Base-by-base conservation (phyloP, 2,329 filamentous ascomycete genomes). In the Fusarium sp. region DNA sequence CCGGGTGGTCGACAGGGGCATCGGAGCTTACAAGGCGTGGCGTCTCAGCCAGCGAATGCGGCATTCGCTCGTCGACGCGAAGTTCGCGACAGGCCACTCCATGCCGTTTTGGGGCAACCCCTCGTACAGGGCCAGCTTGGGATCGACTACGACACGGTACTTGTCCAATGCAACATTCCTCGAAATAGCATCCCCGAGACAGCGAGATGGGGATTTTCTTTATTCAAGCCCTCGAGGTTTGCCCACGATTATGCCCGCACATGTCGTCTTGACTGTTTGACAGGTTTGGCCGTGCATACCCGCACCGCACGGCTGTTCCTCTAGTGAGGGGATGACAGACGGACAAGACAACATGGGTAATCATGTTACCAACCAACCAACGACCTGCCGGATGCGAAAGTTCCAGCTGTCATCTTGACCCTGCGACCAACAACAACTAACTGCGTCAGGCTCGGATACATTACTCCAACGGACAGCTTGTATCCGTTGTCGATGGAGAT, bases 1-100 rank as follows among this genome's bases (percentile, higher is more conserved):
- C 61, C 51, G 61, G 44, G 24, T 59, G 46, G 33, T 56, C 12
- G 44, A 61, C 71, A 77, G 64, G 76, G 71, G 66, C 31, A 24
- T 66, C 64, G 42, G 59, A 65, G 53, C 35, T 68, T 57, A 63
- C 42, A 56, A 49, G 59, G 64, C 69, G 64, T 70, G 61, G 69
- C 64, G 66, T 67, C 62, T 66, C 62, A 53, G 35, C 56, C 42
- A 63, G 58, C 62, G 49, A 64, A 55, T 64, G 61, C 62, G 64
- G 64, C 58, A 66, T 69, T 66, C 64, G 67, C 64, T 67, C 38
- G 55, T 61, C 33, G 53, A 53, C 65, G 69, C 61, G 57, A 72
- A 72, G 56, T 64, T 75, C 74, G 69, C 67, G 60, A 72, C 63
- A 67, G 67, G 66, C 69, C 66, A 72, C 64, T 62, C 58, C 55